Evolutionary conservation across 768 basidiomycete genomes (phyloP).

Genomic region (Tubosaeta sp.): DNA sequence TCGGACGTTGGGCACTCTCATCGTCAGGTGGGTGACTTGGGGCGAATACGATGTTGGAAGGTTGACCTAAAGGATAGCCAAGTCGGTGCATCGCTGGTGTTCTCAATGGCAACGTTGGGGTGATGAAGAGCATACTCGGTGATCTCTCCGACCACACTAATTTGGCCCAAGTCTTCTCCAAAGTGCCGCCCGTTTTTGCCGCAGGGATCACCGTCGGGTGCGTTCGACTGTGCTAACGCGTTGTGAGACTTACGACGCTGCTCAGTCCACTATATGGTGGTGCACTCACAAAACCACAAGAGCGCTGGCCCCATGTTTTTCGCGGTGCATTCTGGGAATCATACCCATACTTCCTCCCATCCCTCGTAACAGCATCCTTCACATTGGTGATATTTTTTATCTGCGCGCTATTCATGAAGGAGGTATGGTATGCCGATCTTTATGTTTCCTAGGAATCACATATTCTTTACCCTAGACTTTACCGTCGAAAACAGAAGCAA

Average conservation of each 20-base stretch:
- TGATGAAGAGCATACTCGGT: constrained; percentile 68
- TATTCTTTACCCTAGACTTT: constrained; percentile 16
- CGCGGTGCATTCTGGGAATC: constrained; percentile 33
- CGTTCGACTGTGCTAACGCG: not conserved
- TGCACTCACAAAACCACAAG: constrained; percentile 48
- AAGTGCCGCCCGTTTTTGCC: constrained; percentile 6
- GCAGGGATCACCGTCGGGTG: constrained; percentile 3
- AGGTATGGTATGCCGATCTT: constrained; percentile 19
- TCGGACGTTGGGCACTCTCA: constrained; percentile 47
- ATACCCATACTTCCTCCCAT: constrained; percentile 38
- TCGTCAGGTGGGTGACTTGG: constrained; percentile 43
- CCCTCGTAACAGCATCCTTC: constrained; percentile 18
- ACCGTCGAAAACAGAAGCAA: constrained; percentile 10
- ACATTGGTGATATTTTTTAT: constrained; percentile 13
- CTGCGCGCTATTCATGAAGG: constrained; percentile 25
- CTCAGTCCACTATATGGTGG: constrained; percentile 59
- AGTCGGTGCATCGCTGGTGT: constrained; percentile 35
- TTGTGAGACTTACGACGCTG: not conserved
- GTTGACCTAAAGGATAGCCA: not conserved
- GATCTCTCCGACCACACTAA: constrained; percentile 47
- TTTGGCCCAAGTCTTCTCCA: constrained; percentile 34
- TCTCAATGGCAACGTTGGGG: constrained; percentile 42
- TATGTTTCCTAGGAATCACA: not conserved
- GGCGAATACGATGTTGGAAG: not conserved
- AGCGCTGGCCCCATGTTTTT: constrained; percentile 50